Percentiles rank a stretch among this genome's conserved stretches.
phyloP scores from a whole-genome alignment of 2,329 filamentous ascomycete species.

The Fusarium luffae region DNA sequence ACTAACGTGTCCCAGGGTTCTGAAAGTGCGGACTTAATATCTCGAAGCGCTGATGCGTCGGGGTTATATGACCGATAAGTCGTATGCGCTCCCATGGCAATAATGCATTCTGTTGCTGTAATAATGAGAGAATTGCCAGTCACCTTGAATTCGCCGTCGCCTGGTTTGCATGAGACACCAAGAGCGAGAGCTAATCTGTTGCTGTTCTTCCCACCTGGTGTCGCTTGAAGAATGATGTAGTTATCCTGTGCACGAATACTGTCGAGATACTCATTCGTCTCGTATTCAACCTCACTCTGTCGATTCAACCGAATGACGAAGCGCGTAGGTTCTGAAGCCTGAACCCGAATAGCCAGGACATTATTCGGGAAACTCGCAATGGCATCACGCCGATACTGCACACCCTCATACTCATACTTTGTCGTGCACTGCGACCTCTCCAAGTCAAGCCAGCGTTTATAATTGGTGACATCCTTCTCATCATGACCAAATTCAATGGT shows the following conservation, averaged over 20 bases:
- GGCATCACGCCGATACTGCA: constrained; percentile 50
- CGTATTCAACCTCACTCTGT: constrained; percentile 35
- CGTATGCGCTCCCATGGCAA: constrained; percentile 40
- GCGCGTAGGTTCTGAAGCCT: constrained; percentile 34
- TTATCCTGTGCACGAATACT: constrained; percentile 32
- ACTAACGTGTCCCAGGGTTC: constrained; percentile 26
- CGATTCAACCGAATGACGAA: constrained; percentile 44
- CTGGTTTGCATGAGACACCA: constrained; percentile 8
- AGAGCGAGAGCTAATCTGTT: constrained; percentile 35
- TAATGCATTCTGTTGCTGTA: constrained; percentile 15
- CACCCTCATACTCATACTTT: constrained; percentile 50
- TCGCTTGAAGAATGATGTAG: constrained; percentile 34
- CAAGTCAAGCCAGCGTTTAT: constrained; percentile 55
- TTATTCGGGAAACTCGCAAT: constrained; percentile 57
- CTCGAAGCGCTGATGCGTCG: constrained; percentile 28
- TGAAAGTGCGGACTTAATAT: constrained; percentile 40
- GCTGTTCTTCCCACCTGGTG: constrained; percentile 37
- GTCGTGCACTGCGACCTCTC: constrained; percentile 51
- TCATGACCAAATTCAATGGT: constrained; percentile 54
- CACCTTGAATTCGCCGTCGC: constrained; percentile 12
- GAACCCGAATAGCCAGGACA: constrained; percentile 46
- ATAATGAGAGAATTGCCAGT: constrained; percentile 36
- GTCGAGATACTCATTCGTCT: constrained; percentile 45
- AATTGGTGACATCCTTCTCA: constrained; percentile 43
- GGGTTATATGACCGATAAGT: constrained; percentile 39